A percentile compares a stretch with the other conserved stretches of the same genome.
Evolutionary conservation across 2,329 filamentous ascomycete species (phyloP).

Genomic region (Aquanectria penicillioides): DNA sequence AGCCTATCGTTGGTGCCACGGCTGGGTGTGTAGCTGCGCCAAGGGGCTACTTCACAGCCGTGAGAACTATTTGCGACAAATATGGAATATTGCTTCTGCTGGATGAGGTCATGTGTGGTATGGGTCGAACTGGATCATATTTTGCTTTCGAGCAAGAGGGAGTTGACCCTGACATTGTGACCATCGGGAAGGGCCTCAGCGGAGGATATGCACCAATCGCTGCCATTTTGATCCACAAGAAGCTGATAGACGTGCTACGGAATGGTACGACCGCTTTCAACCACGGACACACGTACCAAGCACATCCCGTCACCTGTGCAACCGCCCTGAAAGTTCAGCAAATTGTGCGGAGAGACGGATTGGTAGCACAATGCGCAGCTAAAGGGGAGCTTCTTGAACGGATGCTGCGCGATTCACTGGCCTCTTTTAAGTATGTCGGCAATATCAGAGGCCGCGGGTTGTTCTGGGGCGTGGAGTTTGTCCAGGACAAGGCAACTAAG

Average conservation of each 20-base stretch:
- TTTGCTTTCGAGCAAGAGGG: constrained; percentile 64
- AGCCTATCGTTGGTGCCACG: constrained; percentile 56
- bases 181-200: constrained; percentile 67
- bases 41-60: constrained; percentile 60
- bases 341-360: constrained; percentile 39
- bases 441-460: too few relatives aligned
- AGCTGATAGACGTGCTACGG: constrained; percentile 15
- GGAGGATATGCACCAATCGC: constrained; percentile 66
- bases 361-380: not conserved
- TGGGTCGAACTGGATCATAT: constrained; percentile 66
- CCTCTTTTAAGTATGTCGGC: too few relatives aligned
- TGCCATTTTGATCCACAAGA: constrained; percentile 59
- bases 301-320: constrained; percentile 49
- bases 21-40: constrained; percentile 61
- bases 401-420: too few relatives aligned
- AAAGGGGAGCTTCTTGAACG: too few relatives aligned
- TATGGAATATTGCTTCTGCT: constrained; percentile 61
- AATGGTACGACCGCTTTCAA: constrained; percentile 49
- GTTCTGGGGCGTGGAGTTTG: too few relatives aligned
- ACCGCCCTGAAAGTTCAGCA: constrained; percentile 51
- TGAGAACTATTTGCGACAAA: constrained; percentile 59
- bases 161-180: constrained; percentile 62
- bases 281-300: constrained; percentile 66
- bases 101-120: constrained; percentile 73
- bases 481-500: too few relatives aligned